These are phyloP conservation scores for Sisymbrium altissimum DNA, from an alignment of 345 rosid species.

Conservation along the genomic window DNA sequence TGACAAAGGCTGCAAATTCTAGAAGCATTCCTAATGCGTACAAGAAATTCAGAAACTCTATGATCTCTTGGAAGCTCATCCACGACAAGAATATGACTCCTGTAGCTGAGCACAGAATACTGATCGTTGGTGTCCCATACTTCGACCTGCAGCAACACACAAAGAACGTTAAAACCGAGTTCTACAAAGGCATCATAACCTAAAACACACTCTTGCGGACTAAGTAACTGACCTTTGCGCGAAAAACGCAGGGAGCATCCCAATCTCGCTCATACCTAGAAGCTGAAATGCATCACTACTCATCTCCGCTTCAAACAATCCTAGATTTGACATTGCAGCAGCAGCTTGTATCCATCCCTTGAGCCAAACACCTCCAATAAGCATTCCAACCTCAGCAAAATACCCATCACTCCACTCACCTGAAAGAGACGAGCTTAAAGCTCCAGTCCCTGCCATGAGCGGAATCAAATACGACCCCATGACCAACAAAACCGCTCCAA, in stretches of 20 bases:
- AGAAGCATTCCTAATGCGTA: slow-evolving; percentile 88
- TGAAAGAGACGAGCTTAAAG: slow-evolving; percentile 42
- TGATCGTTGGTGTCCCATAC: slow-evolving; percentile 82
- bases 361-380: slow-evolving; percentile 88
- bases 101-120: slow-evolving; percentile 78
- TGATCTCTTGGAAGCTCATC: slow-evolving; percentile 90
- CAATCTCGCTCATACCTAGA: slow-evolving; percentile 92
- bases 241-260: slow-evolving; percentile 84
- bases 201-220: not conserved
- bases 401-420: slow-evolving; percentile 88
- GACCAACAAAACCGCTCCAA: slow-evolving; percentile 77
- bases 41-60: slow-evolving; percentile 87
- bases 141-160: slow-evolving; percentile 57
- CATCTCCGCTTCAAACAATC: slow-evolving; percentile 98
- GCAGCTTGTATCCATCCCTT: slow-evolving; percentile 95
- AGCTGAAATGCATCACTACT: slow-evolving; percentile 90
- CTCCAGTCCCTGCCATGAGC: slow-evolving; percentile 81
- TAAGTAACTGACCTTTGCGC: slow-evolving; percentile 49
- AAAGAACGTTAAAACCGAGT: slow-evolving; percentile 1
- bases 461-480: slow-evolving; percentile 75
- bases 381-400: slow-evolving; percentile 87
- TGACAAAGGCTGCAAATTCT: slow-evolving; percentile 82
- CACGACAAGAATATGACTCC: slow-evolving; percentile 89
- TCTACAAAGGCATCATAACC: not conserved
- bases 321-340: slow-evolving; percentile 88